phyloP scores from a whole-genome alignment of 2,329 filamentous ascomycete species.

The Chrysoporthe puriensis region DNA sequence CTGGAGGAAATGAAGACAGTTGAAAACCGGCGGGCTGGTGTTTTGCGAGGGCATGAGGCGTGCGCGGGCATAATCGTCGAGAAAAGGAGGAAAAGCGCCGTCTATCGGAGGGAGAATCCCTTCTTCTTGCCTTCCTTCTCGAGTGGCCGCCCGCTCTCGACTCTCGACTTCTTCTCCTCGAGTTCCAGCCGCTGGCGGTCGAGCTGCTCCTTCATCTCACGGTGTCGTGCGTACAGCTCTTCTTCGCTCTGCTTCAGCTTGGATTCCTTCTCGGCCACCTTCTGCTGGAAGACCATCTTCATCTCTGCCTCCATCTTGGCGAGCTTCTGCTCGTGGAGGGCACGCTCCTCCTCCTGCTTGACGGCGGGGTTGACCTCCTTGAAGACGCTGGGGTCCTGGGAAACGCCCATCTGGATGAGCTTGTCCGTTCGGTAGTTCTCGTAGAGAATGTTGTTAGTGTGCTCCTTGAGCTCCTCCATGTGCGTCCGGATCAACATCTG shows the following conservation, averaged over 20 bases:
- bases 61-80: conserved; percentile 58
- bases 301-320: conserved; percentile 99
- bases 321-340: conserved; percentile 98
- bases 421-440: conserved; percentile 99
- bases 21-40: conserved; percentile 57
- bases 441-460: conserved; percentile 98
- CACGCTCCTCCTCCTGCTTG: conserved; percentile 99
- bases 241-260: conserved; percentile 99
- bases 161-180: conserved; percentile 95
- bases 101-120: conserved; percentile 97
- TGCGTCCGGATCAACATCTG: conserved; percentile 99
- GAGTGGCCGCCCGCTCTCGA: conserved; percentile 93
- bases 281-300: conserved; percentile 99
- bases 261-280: conserved; percentile 99
- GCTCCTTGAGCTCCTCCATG: conserved; percentile 99
- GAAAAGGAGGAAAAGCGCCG: conserved; percentile 32
- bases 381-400: conserved; percentile 98
- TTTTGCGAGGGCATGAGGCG: conserved; percentile 63
- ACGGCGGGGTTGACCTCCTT: conserved; percentile 99
- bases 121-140: conserved; percentile 99
- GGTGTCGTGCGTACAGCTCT: conserved; percentile 95
- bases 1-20: conserved; percentile 45
- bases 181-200: conserved; percentile 93
- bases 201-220: conserved; percentile 99
- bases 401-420: conserved; percentile 97